Percentiles rank a stretch among this genome's conserved stretches.
These are phyloP conservation scores for Trypanosoma vivax DNA, from an alignment of 208 protist genomes.

Conservation along the genomic window DNA sequence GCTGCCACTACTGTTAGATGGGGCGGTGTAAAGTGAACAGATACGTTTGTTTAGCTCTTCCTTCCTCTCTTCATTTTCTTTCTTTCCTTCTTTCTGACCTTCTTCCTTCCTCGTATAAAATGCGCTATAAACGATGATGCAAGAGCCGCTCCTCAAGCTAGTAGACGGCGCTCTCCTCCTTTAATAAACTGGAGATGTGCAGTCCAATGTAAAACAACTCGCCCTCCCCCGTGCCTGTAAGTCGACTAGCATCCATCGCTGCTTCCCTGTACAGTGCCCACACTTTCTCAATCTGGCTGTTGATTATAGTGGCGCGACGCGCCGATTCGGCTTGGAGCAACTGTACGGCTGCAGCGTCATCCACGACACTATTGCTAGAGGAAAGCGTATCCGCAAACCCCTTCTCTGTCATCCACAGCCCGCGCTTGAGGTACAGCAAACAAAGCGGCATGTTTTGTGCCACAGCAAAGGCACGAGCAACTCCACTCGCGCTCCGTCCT, in stretches of 20 bases:
- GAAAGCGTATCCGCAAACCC: not conserved
- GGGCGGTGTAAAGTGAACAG: too few relatives aligned
- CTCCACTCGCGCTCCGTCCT: not conserved
- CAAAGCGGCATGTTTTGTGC: slow-evolving; percentile 12
- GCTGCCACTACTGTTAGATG: too few relatives aligned
- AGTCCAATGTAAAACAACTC: slow-evolving; percentile 19
- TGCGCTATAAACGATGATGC: too few relatives aligned
- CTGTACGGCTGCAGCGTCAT: not conserved
- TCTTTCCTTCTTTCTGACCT: too few relatives aligned
- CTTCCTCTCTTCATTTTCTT: too few relatives aligned
- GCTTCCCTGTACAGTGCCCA: slow-evolving; percentile 19
- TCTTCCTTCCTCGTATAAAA: too few relatives aligned
- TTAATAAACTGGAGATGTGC: slow-evolving; percentile 3
- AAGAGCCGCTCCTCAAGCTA: not conserved
- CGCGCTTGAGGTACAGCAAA: slow-evolving; percentile 13
- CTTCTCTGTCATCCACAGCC: slow-evolving; percentile 1
- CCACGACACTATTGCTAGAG: not conserved
- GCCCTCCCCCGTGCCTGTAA: slow-evolving; percentile 4
- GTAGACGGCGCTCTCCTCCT: too few relatives aligned
- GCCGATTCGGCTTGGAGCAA: slow-evolving; percentile 1
- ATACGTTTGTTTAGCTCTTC: too few relatives aligned
- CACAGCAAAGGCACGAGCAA: slow-evolving; percentile 1
- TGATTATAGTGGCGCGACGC: not conserved
- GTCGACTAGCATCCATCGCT: slow-evolving; percentile 4
- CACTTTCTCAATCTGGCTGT: slow-evolving; percentile 12